A percentile compares a stretch with the other conserved stretches of the same genome.
phyloP scores from a whole-genome alignment of 768 basidiomycete genomes.

The Paxillus rubicundulus region DNA sequence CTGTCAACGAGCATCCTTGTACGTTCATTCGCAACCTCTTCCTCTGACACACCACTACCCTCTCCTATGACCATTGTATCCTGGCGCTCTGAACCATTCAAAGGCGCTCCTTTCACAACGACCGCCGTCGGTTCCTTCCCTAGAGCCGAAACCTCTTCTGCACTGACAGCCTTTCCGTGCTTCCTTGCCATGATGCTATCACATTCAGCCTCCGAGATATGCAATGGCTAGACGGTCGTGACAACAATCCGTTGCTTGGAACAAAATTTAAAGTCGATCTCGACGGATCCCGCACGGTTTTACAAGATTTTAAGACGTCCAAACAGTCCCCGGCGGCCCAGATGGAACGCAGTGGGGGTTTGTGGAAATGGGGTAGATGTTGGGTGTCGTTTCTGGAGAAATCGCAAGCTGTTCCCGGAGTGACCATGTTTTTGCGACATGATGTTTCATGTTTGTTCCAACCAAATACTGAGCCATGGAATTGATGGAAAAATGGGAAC shows the following conservation, averaged over 20 bases:
- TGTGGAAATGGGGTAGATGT: constrained; percentile 11
- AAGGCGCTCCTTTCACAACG: background rate
- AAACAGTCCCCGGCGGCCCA: background rate
- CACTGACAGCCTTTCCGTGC: constrained; percentile 8
- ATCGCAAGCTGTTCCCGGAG: constrained; percentile 19
- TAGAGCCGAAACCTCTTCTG: constrained; percentile 13
- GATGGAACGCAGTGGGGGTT: constrained; percentile 4
- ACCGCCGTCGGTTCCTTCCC: constrained; percentile 8
- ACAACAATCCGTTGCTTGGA: too few species aligned
- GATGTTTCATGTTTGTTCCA: constrained; percentile 34
- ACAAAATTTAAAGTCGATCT: constrained; percentile 46
- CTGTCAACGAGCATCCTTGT: constrained; percentile 53
- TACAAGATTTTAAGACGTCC: constrained; percentile 53
- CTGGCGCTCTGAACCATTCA: background rate
- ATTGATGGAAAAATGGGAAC: too few species aligned
- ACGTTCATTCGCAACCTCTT: constrained; percentile 35
- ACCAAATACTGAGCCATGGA: constrained; percentile 21
- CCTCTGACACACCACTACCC: constrained; percentile 14
- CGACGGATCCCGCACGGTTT: constrained; percentile 63
- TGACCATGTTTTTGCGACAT: constrained; percentile 36
- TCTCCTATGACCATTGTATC: background rate
- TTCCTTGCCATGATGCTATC: constrained; percentile 22
- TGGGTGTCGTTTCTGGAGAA: constrained; percentile 22
- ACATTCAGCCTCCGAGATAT: background rate
- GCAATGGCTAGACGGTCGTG: too few species aligned